Conservation (phyloP, 179 eudicot genomes). For the Pouteria campechiana region DNA sequence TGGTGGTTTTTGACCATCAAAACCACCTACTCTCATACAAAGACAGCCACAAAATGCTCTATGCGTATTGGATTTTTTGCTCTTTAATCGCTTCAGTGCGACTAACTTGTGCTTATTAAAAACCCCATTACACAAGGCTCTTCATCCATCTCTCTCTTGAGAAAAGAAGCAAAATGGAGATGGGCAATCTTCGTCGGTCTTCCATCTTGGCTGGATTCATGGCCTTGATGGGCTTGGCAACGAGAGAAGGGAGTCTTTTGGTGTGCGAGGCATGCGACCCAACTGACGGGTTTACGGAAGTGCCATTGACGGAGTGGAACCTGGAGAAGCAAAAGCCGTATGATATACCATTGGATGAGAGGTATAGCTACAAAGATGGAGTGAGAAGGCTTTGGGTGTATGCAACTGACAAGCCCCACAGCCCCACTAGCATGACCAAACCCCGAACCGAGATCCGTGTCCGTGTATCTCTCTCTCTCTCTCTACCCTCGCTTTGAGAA, state of each 20-base stretch:
- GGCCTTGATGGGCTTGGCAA: no score
- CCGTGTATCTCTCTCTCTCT: slow-evolving; percentile 1
- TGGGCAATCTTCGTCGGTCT: no score
- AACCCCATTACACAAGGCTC: no score
- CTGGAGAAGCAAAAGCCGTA: slow-evolving; percentile 14
- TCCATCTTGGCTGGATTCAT: no score
- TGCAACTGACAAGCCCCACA: slow-evolving; percentile 8
- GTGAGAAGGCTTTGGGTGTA: slow-evolving; percentile 12
- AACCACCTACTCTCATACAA: no score
- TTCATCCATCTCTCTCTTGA: no score
- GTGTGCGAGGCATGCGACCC: slow-evolving; percentile 7
- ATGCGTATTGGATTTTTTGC: no score
- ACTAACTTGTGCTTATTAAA: no score
- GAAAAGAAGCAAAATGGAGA: no score
- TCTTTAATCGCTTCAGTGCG: no score
- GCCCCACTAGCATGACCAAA: slow-evolving; percentile 7
- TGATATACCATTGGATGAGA: slow-evolving; percentile 6
- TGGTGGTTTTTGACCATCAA: no score
- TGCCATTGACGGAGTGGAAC: slow-evolving; percentile 9
- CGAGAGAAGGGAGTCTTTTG: not conserved
- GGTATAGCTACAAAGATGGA: slow-evolving; percentile 14
- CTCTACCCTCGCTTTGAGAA: not conserved
- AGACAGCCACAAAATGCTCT: no score
- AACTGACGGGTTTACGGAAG: slow-evolving; percentile 9
- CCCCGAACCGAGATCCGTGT: slow-evolving; percentile 18